phyloP scores from a whole-genome alignment of 75 land plant genomes.

The Picea glauca region DNA sequence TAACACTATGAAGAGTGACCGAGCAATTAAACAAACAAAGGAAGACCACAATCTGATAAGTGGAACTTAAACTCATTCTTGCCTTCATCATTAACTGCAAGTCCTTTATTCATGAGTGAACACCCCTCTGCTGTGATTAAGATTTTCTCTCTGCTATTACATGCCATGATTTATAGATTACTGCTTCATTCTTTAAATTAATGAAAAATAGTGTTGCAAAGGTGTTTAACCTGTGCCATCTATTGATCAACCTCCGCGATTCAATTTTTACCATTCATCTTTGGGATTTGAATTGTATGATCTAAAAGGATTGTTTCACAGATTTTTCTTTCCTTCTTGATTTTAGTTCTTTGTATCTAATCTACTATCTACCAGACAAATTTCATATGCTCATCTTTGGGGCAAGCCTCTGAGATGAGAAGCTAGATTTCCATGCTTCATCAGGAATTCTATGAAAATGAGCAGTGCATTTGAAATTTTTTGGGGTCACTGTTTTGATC shows the following conservation, averaged over 20 bases:
- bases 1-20: neutral
- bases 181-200: neutral
- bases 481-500: neutral
- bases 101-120: neutral
- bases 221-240: neutral
- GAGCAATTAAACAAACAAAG: neutral
- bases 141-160: neutral
- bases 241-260: neutral
- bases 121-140: neutral
- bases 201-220: neutral
- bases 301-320: neutral
- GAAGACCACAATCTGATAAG: neutral
- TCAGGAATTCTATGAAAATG: neutral
- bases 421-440: neutral
- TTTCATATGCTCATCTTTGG: neutral
- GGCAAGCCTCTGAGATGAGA: neutral
- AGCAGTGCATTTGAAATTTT: neutral
- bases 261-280: neutral
- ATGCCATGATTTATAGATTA: neutral
- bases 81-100: neutral
- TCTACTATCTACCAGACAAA: too few species aligned
- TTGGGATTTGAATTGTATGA: neutral
- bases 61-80: neutral
- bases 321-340: neutral
- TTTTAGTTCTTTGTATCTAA: neutral